These are phyloP conservation scores for Botryobasidium botryosum DNA, from an alignment of 768 basidiomycete genomes.

Conservation along the genomic window DNA sequence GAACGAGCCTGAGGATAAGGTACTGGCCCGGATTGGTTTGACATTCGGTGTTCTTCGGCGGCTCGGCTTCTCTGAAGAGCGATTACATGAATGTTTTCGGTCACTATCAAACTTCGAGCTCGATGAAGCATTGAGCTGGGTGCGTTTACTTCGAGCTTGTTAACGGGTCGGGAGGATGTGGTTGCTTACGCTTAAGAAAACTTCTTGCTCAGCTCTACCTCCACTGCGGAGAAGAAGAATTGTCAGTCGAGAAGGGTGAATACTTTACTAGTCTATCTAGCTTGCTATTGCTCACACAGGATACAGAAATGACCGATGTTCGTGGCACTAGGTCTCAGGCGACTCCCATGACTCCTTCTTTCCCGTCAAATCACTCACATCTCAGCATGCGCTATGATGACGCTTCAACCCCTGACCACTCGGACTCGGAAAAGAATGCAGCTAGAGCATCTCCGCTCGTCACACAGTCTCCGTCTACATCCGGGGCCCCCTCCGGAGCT, in stretches of 20 bases:
- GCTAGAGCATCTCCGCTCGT: no score
- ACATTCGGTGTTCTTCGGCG: constrained; percentile 68
- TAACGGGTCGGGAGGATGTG: constrained; percentile 80
- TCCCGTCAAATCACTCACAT: no score
- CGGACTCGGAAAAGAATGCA: no score
- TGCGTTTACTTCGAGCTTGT: constrained; percentile 53
- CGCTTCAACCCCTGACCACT: no score
- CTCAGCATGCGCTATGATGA: no score
- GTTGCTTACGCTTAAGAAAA: constrained; percentile 14
- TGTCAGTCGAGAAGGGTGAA: constrained; percentile 28
- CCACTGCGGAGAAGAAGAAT: constrained; percentile 44
- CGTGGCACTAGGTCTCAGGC: no score
- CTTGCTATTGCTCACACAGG: no score
- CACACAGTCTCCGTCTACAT: no score
- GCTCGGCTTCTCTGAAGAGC: constrained; percentile 53
- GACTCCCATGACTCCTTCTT: no score
- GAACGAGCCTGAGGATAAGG: constrained; percentile 55
- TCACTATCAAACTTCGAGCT: constrained; percentile 48
- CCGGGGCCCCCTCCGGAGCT: no score
- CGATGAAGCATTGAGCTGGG: constrained; percentile 90
- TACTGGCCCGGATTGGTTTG: constrained; percentile 48
- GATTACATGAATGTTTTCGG: constrained; percentile 54
- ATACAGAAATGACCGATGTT: no score
- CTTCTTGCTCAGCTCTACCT: constrained; percentile 37
- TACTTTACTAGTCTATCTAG: no score